Evolutionary conservation across 1,284 basidiomycete genomes (phyloP).

Genomic region (Ceratobasidium sp.): DNA sequence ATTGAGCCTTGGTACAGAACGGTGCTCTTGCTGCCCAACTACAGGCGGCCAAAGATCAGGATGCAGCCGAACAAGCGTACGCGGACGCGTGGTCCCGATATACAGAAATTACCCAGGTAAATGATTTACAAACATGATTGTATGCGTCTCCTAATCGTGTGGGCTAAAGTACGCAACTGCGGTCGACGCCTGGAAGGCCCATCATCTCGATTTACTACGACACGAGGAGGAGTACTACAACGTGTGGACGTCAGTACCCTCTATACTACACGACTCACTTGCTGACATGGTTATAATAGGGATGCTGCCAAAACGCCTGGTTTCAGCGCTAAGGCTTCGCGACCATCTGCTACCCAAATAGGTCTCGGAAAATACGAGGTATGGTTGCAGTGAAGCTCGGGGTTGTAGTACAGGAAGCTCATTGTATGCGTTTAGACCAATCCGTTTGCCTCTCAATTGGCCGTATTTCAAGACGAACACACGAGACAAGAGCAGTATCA

Average conservation of each 20-base stretch:
- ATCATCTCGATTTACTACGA: conserved; percentile 8
- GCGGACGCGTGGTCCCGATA: conserved; percentile 36
- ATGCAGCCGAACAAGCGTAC: conserved; percentile 10
- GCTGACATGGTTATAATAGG: neutral
- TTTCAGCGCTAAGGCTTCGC: neutral
- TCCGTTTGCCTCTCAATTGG: conserved; percentile 15
- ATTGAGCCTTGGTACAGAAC: neutral
- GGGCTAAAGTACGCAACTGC: neutral
- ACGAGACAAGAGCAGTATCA: conserved; percentile 14
- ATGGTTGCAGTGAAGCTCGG: neutral
- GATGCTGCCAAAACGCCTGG: neutral
- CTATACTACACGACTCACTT: neutral
- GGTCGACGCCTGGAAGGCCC: conserved; percentile 25
- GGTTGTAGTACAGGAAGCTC: neutral
- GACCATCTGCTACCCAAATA: conserved; percentile 2
- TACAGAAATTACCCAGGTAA: conserved; percentile 23
- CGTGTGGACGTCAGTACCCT: conserved; percentile 18
- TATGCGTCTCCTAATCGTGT: neutral
- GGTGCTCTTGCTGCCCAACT: conserved; percentile 16
- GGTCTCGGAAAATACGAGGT: conserved; percentile 12
- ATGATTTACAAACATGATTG: neutral
- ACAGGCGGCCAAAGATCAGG: conserved; percentile 16
- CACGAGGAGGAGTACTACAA: conserved; percentile 26
- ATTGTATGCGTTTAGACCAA: neutral
- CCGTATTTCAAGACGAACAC: conserved; percentile 23